Evolutionary conservation across 1,284 basidiomycete species (phyloP), one percentile per base, ranked within the genome.

Genomic region (Exsudoporus floridanus): DNA sequence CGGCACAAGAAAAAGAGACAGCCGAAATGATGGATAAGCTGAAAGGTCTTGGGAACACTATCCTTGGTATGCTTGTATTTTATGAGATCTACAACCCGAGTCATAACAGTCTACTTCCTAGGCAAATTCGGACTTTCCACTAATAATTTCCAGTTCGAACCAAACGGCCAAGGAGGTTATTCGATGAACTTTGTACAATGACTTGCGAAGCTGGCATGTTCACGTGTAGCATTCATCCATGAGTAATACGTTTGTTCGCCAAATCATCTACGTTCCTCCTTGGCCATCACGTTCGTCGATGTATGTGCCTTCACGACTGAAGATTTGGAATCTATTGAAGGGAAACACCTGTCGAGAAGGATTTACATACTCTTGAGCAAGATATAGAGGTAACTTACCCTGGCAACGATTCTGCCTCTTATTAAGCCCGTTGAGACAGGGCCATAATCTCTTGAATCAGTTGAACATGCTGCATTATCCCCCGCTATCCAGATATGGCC

Each of bases 401-500:
- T 84, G 0, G 88, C 91, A 48, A 87, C 64, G 8, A 97, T 75
- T 62, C 81, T 90, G 1, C 90, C 92, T 58, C 83, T 80, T 27
- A 98, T 74, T 42, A 98, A 76, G 3, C 83, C 90, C 55, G 94
- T 79, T 0, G 96, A 88, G 1, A 99, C 88, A 7, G 96, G 95
- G 0, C 96, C 96, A 72, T 98, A 98, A 38, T 80, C 74, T 52
- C 95, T 79, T 27, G 94, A 98, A 72, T 98, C 96, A 9, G 86
- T 84, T 39, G 92, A 94, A 60, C 81, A 82, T 28, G 81, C 77
- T 52, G 90, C 76, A 62, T 99, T 99, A 74, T 99, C 96, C 13
- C 96, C 96, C 27, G 79, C 82, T 39, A 97, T 76, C 95, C 95
- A 99, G n/a, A 98, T 71, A 69, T 94, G 90, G 2, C 91, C 91